Evolutionary conservation across 176 grass and related monocot species (phyloP), one percentile per base, ranked within the genome.

Genomic region (Oryza rufipogon): DNA sequence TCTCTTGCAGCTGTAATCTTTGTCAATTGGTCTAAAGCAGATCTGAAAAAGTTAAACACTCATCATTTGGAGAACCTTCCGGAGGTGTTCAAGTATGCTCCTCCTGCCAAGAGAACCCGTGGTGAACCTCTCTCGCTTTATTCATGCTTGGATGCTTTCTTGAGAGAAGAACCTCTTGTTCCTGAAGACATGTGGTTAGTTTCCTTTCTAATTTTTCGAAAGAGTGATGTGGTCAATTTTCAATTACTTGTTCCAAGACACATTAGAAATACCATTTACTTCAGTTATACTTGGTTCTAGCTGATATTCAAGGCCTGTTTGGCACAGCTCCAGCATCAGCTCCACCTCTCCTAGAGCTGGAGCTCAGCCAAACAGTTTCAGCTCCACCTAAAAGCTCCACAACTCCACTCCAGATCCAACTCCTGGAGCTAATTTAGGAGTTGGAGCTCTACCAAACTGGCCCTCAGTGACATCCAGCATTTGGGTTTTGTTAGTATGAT

Each of bases 151-250:
- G 97, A 99, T 96, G 97, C 93, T 79, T 99, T 99, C 84, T 88
- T 99, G 84, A 94, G 91, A 73, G 97, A 99, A 84, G 97, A 99
- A 76, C 97, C 97, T 69, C 88, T 99, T 77, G 97, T 94, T 54
- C 97, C 97, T 76, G 91, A 94, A 87, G 97, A 99, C 68, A 99
- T 99, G 97, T 99, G 97, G 97, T 99, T 92, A 99, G 58, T 63
- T 63, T 63, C n/a, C n/a, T 63, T 63, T 63, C 58, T 22, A 10
- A 5, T 63, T 63, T 54, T 58, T 63, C 2, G n/a, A 63, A 63
- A 22, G 52, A 19, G 6, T 3, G 6, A 3, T 9, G 8, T 63
- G 58, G n/a, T 63, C 2, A 11, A 91, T 89, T 39, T 83, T 69
- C 77, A 64, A 32, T 14, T 36, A 30, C 22, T 42, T 70, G 39